Evolutionary conservation across 305 asterid species (phyloP), one percentile per base, ranked within the genome.

Genomic region (Stenogyne calaminthoides): DNA sequence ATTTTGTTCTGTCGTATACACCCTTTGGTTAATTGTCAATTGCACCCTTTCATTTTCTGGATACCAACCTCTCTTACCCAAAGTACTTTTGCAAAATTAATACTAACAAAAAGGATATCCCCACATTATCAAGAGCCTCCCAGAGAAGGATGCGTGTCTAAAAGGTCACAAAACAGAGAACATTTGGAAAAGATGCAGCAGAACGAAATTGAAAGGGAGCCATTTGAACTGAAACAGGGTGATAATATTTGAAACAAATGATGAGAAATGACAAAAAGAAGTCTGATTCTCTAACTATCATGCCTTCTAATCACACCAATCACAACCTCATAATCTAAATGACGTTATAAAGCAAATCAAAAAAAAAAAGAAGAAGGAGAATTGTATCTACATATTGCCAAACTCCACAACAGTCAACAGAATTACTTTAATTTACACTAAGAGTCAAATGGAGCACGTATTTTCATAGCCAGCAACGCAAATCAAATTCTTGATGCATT

Each of bases 181-280:
- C 3, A 65, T 65, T 22, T 25, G 58, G 58, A 44, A 46, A 61
- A 44, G 51, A 49, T 67, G 27, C 60, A 67, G 27, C 69, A 64
- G 10, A 39, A 11, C 42, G 39, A 7, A 29, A 27, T 47, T 10
- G 11, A 5, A 67, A 15, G 62, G 65, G 14, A 56, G 29, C 55
- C 39, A 37, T 40, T 40, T 39, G 74, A 54, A 22, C 18, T 25
- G 2, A 9, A 32, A 27, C 4, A 69, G 54, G 7, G 52, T 12
- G 40, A 54, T 18, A 34, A 22, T 6, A 57, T 20, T 66, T 54
- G 6, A 64, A 37, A 29, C 64, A 66, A 3, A 18, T 36, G 11
- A 64, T 51, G 7, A 63, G 44, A 58, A 39, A 73, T 11, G 3
- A 49, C 1, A 12, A 14, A 40, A 65, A 15, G 32, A 6, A 36